phyloP scores from a whole-genome alignment of 1,284 basidiomycete species.

The Leccinum insolens region DNA sequence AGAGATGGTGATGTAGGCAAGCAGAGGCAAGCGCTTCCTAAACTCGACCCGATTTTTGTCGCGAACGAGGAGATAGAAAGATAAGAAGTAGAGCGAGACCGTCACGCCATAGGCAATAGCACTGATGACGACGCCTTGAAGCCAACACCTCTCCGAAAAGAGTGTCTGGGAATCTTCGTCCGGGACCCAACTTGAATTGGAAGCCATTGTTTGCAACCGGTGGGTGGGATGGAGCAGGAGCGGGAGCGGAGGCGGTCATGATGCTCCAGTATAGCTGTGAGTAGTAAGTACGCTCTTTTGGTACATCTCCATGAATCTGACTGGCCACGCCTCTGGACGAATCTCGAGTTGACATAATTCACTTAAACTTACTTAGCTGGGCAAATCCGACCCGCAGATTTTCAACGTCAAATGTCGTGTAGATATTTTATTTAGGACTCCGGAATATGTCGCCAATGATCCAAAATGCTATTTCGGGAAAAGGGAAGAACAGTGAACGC shows the following conservation, averaged over 20 bases:
- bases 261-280: too few relatives aligned
- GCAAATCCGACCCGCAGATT: too few relatives aligned
- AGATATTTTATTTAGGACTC: too few relatives aligned
- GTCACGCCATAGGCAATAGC: conserved; percentile 17
- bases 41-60: not conserved
- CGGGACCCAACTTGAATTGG: conserved; percentile 23
- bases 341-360: too few relatives aligned
- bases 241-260: not conserved
- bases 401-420: too few relatives aligned
- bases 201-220: conserved; percentile 10
- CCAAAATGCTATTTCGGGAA: too few relatives aligned
- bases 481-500: too few relatives aligned
- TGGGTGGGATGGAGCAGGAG: not conserved
- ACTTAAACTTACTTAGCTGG: too few relatives aligned
- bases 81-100: conserved; percentile 15
- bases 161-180: conserved; percentile 15
- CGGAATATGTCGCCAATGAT: too few relatives aligned
- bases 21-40: conserved; percentile 9
- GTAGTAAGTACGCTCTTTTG: too few relatives aligned
- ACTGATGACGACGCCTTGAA: conserved; percentile 23
- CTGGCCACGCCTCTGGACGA: too few relatives aligned
- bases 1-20: conserved; percentile 23
- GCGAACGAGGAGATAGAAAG: conserved; percentile 17
- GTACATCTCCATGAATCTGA: too few relatives aligned
- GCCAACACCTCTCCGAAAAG: conserved; percentile 22